Evolutionary conservation across 2,329 filamentous ascomycete species (phyloP), one percentile per base, ranked within the genome.

Genomic region (Plenodomus lindquistii): DNA sequence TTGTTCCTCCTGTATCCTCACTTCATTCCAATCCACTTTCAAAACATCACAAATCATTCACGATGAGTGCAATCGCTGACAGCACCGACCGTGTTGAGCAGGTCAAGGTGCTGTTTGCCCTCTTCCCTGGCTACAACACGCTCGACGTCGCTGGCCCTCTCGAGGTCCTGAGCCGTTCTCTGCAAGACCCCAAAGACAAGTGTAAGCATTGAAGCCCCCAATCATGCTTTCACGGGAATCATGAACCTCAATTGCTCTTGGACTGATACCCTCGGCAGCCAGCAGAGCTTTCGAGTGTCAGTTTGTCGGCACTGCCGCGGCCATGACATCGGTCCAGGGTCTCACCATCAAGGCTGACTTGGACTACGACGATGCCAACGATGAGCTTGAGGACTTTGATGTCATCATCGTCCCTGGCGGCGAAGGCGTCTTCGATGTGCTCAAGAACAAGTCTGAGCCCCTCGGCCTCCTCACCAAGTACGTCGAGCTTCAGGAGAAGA

Each of bases 381-480:
- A 89, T 50, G 75, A 77, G 59, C 82, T 91, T 40, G 77, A 85
- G 58, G 87, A 91, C 57, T 92, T 88, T 70, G 90, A 95, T 71
- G 80, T 94, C 54, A 80, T 95, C 60, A 80, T 94, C 71, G 77
- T 95, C 57, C 81, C 91, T 21, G 90, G 90, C 65, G 89, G 90
- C 67, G 81, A 84, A 67, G 76, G 77, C 50, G 81, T 71, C 55
- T 67, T 86, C 21, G 74, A 78, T 31, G 73, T 91, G 54, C 74
- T 92, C 67, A 85, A 89, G 73, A 75, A 80, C 66, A 87, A 88
- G 67, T 73, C 78, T 43, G 83, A 73, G 62, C 67, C 69, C 18
- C 79, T 92, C 54, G 76, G 79, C 54, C 78, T 93, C 69, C 89
- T 94, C 78, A 81, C 82, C 61, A 85, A 86, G 66, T 94, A 87